Conservation (phyloP, 805 yeast species). For the Candida bentonensis region DNA sequence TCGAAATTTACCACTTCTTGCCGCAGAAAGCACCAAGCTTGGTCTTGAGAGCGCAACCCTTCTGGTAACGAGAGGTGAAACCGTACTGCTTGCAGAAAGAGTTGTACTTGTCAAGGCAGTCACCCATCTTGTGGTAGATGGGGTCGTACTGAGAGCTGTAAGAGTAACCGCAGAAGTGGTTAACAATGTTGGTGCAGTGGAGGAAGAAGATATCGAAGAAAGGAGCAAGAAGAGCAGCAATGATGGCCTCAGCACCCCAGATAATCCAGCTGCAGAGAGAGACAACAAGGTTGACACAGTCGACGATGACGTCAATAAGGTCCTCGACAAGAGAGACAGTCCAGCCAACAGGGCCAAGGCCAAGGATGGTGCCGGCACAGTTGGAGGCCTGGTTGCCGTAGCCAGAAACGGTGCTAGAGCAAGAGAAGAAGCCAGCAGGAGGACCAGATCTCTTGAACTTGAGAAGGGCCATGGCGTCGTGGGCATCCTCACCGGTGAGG, state of each 20-base stretch:
- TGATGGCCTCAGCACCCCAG: slow-evolving; percentile 1
- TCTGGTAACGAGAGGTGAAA: background rate
- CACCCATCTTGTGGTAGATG: background rate
- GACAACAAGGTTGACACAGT: background rate
- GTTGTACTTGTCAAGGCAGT: background rate
- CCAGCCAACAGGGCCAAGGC: background rate
- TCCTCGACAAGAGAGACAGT: background rate
- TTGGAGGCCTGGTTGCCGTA: background rate
- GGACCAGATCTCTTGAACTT: background rate
- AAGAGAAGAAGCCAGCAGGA: background rate
- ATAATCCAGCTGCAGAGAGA: slow-evolving; percentile 1
- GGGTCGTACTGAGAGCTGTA: background rate
- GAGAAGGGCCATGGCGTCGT: background rate
- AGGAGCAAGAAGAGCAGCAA: background rate
- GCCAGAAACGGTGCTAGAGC: background rate
- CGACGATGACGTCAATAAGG: background rate
- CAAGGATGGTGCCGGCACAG: background rate
- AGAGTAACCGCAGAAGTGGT: background rate
- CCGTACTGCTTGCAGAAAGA: background rate
- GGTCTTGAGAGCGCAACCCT: background rate
- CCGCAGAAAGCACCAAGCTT: background rate
- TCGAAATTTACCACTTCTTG: background rate
- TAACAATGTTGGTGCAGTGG: background rate
- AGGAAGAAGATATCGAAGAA: background rate
- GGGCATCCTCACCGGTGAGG: background rate